These are phyloP conservation scores for Calycina herbarum DNA, from an alignment of 2,329 filamentous ascomycete genomes.

Conservation along the genomic window DNA sequence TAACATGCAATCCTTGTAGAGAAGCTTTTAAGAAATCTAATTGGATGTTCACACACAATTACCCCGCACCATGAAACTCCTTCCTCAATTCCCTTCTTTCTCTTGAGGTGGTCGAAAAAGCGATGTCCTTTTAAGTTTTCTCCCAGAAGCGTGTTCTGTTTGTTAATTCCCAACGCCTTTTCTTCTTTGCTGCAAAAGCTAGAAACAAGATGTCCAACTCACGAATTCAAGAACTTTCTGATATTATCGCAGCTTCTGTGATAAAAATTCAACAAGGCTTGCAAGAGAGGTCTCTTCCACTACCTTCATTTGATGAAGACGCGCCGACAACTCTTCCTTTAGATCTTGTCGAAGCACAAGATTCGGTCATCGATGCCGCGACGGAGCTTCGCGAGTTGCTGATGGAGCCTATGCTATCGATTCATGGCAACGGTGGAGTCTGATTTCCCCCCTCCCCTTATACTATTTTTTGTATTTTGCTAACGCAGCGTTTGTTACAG, in stretches of 20 bases:
- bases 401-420: neutral
- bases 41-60: no score
- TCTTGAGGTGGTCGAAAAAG: no score
- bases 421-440: slow-evolving; percentile 1
- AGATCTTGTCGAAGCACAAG: slow-evolving; percentile 4
- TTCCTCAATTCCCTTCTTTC: no score
- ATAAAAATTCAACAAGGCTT: neutral
- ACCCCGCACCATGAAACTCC: no score
- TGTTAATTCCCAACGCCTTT: no score
- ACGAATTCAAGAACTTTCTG: neutral
- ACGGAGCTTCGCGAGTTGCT: slow-evolving; percentile 7
- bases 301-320: neutral
- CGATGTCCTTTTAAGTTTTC: no score
- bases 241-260: neutral
- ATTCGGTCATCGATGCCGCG: slow-evolving; percentile 7
- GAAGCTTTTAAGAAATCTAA: no score
- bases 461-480: neutral
- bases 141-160: no score
- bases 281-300: neutral
- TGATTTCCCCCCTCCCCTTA: neutral
- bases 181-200: no score
- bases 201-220: neutral
- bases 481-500: neutral
- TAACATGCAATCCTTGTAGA: no score
- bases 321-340: slow-evolving; percentile 4